Evolutionary conservation across 176 grass and related monocot genomes (phyloP), one percentile per base, ranked within the genome.

Genomic region (Paspalum notatum): DNA sequence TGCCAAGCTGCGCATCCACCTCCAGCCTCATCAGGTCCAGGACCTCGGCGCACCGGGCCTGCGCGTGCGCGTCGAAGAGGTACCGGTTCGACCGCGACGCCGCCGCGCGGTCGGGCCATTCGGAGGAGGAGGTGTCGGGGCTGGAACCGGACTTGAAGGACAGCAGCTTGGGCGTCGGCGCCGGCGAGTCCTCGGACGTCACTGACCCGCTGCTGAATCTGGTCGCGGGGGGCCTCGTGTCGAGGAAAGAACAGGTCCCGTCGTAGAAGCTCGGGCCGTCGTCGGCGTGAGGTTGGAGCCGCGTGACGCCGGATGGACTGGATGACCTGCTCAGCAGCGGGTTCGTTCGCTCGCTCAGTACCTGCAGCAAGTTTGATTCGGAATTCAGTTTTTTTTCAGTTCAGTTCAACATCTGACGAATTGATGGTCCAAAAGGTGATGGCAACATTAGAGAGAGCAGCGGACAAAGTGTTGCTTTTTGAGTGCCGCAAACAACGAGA

Each of bases 1-100:
- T 86, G 57, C 91, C 67, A 45, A 99, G 80, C 18, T 95, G 90
- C 9, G 84, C 46, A 60, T 91, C 84, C 1, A 91, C 74, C 80
- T 89, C 83, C 71, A 77, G 20, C 63, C 80, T 82, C 87, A 85
- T 89, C 72, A 72, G 41, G 58, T 82, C 72, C 1, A 89, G 62
- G 87, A 72, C 82, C 50, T 89, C 87, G 0, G 83, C 9, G 21
- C 62, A 76, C n/a, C 79, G 75, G 56, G 24, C 39, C 27, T 81
- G 63, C 8, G 55, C 77, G 27, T 59, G 81, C 21, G 57, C 57
- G 14, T 70, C 32, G 12, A 26, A 82, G 61, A 82, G 57, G 56
- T 77, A 68, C 0, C 58, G 64, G 9, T 72, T 80, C 2, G 72
- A 77, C 26, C 48, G 64, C 0, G 87, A 71, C 9, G 68, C 54